Conservation (phyloP, 2,329 filamentous ascomycete species). For the Neocatenulostroma microsporum region DNA sequence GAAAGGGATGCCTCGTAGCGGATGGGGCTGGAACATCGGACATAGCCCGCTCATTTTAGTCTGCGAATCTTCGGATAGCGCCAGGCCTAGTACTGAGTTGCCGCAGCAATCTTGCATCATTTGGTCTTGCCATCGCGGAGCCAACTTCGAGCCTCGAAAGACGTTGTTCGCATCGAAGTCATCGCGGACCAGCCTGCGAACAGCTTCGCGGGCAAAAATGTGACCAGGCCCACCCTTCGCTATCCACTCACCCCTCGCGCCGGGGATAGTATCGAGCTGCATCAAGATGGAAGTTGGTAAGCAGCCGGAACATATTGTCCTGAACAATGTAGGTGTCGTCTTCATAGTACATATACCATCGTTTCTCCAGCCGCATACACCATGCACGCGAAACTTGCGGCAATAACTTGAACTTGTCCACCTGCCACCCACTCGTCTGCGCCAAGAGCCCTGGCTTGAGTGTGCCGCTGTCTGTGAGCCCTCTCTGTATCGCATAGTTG, state of each 20-base stretch:
- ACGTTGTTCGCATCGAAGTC: slow-evolving; percentile 27
- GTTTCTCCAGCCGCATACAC: slow-evolving; percentile 37
- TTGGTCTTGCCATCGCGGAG: slow-evolving; percentile 31
- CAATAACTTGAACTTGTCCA: slow-evolving; percentile 50
- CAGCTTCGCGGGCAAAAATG: slow-evolving; percentile 39
- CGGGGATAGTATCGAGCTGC: slow-evolving; percentile 38
- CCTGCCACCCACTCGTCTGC: slow-evolving; percentile 36
- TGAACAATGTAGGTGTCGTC: slow-evolving; percentile 44
- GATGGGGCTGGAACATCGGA: slow-evolving; percentile 44
- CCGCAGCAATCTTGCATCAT: slow-evolving; percentile 44
- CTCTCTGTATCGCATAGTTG: slow-evolving; percentile 7
- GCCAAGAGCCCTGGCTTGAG: slow-evolving; percentile 5
- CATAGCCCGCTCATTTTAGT: slow-evolving; percentile 41
- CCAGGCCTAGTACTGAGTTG: slow-evolving; percentile 44
- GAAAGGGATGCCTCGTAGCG: slow-evolving; percentile 44
- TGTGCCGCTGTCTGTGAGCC: slow-evolving; percentile 12
- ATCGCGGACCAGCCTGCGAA: slow-evolving; percentile 35
- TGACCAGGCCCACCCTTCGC: slow-evolving; percentile 45
- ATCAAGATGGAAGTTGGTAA: slow-evolving; percentile 40
- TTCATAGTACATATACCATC: slow-evolving; percentile 49
- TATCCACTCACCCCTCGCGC: slow-evolving; percentile 33
- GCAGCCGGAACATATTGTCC: slow-evolving; percentile 38
- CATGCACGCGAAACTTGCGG: slow-evolving; percentile 45
- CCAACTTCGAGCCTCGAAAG: slow-evolving; percentile 32
- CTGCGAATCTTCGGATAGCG: slow-evolving; percentile 34